Evolutionary conservation across 495 filamentous ascomycete species (phyloP).

Genomic region (Penicillium subrubescens): DNA sequence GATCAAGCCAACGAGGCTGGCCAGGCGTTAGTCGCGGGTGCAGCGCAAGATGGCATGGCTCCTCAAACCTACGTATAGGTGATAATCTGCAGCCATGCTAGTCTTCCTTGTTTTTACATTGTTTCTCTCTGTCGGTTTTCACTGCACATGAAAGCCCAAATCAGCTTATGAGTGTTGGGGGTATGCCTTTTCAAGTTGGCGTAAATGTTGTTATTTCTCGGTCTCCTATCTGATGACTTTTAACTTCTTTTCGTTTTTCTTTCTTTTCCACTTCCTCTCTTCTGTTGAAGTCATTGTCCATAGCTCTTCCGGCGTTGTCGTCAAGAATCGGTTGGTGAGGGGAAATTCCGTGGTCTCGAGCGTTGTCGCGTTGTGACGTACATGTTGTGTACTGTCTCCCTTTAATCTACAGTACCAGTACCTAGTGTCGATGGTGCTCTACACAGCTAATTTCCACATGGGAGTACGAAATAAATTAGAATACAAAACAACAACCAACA

Average conservation of each 20-base stretch:
- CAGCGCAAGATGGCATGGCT: constrained; percentile 27
- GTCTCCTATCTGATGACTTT: neutral
- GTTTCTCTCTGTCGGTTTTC: constrained; percentile 5
- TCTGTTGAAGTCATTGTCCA: constrained; percentile 29
- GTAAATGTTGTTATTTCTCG: constrained; percentile 8
- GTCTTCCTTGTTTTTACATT: constrained; percentile 10
- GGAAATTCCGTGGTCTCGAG: constrained; percentile 21
- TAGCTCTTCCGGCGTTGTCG: constrained; percentile 36
- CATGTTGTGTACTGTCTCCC: neutral
- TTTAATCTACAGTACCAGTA: neutral
- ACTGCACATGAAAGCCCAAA: constrained; percentile 4
- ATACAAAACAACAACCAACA: neutral
- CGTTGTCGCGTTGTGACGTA: constrained; percentile 5
- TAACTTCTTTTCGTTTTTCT: constrained; percentile 11
- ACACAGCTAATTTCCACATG: neutral
- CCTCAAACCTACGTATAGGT: constrained; percentile 37
- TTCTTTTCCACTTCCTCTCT: constrained; percentile 1
- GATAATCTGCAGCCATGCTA: constrained; percentile 1
- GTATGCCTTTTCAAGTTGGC: constrained; percentile 23
- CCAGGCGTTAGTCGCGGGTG: constrained; percentile 39
- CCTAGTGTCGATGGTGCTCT: neutral
- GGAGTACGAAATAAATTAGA: neutral
- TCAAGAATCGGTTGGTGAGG: constrained; percentile 32
- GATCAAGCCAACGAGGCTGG: constrained; percentile 58
- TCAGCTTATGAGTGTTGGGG: constrained; percentile 12